Evolutionary conservation across 2,329 filamentous ascomycete species (phyloP).

Genomic region (Cylindrodendrum hubeiense): DNA sequence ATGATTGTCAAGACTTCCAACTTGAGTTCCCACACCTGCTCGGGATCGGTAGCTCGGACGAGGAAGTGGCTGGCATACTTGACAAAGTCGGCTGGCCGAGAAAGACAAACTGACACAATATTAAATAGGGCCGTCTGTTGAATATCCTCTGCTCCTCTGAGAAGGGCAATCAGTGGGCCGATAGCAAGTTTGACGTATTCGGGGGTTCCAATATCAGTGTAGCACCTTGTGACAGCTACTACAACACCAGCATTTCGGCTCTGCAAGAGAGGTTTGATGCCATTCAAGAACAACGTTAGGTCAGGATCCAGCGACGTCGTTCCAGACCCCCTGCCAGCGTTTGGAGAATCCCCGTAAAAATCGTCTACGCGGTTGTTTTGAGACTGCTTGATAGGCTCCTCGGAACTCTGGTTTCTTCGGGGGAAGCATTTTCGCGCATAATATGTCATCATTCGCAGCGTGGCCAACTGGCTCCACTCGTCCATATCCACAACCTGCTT

Average conservation of each 20-base stretch:
- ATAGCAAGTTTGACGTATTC: conserved; percentile 81
- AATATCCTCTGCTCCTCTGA: conserved; percentile 88
- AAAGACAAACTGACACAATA: conserved; percentile 90
- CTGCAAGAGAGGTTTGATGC: conserved; percentile 86
- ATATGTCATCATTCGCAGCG: conserved; percentile 82
- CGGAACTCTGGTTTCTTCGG: conserved; percentile 68
- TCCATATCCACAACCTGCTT: conserved; percentile 98
- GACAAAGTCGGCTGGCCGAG: conserved; percentile 83
- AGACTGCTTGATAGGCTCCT: conserved; percentile 54
- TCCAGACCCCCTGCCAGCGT: conserved; percentile 58
- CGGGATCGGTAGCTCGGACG: conserved; percentile 81
- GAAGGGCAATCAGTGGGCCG: conserved; percentile 86
- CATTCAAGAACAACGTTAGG: conserved; percentile 82
- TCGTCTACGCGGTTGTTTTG: conserved; percentile 66
- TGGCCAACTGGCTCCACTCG: conserved; percentile 94
- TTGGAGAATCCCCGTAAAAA: conserved; percentile 81
- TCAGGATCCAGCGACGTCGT: conserved; percentile 79
- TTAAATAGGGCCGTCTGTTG: conserved; percentile 93
- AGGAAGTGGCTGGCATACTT: conserved; percentile 92
- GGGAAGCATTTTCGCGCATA: conserved; percentile 94
- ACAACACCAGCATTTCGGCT: conserved; percentile 95
- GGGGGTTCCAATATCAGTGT: conserved; percentile 84
- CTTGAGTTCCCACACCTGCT: conserved; percentile 90
- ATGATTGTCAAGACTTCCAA: conserved; percentile 91
- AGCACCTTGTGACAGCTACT: conserved; percentile 86